These are phyloP conservation scores for Rhodosporidiobolus sp. DNA, from an alignment of 768 basidiomycete genomes.

Conservation along the genomic window DNA sequence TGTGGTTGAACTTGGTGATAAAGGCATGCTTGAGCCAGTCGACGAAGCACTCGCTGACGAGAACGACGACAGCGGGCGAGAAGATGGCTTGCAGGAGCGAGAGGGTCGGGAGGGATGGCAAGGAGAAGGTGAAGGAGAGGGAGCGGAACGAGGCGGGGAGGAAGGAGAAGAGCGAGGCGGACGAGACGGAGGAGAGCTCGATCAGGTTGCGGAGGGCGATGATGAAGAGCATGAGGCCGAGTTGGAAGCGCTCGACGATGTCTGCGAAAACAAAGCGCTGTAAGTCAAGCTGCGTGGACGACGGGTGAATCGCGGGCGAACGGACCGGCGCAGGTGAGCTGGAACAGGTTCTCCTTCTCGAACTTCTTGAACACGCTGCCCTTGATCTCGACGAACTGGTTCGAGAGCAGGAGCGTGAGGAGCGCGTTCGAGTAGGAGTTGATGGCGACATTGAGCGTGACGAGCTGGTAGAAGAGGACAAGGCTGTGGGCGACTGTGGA, in stretches of 20 bases:
- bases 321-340: slow-evolving; percentile 93
- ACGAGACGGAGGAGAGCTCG: slow-evolving; percentile 81
- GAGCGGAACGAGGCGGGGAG: slow-evolving; percentile 55
- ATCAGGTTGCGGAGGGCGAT: slow-evolving; percentile 93
- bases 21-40: slow-evolving; percentile 99
- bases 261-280: slow-evolving; percentile 54
- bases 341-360: slow-evolving; percentile 97
- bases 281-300: not conserved
- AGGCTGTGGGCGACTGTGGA: slow-evolving; percentile 74
- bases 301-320: not conserved
- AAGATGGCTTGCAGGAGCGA: slow-evolving; percentile 65
- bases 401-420: slow-evolving; percentile 87
- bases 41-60: slow-evolving; percentile 86
- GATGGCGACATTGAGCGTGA: slow-evolving; percentile 91
- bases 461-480: slow-evolving; percentile 94
- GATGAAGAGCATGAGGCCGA: slow-evolving; percentile 81
- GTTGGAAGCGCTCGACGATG: slow-evolving; percentile 93
- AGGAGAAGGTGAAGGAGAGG: slow-evolving; percentile 11
- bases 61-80: slow-evolving; percentile 85
- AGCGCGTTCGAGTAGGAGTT: slow-evolving; percentile 97
- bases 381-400: slow-evolving; percentile 99
- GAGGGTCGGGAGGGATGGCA: slow-evolving; percentile 41
- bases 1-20: slow-evolving; percentile 99
- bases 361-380: slow-evolving; percentile 99
- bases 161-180: slow-evolving; percentile 73